These are phyloP conservation scores for Vanderwaltozyma polyspora DNA, from an alignment of 805 yeast genomes.

Conservation along the genomic window DNA sequence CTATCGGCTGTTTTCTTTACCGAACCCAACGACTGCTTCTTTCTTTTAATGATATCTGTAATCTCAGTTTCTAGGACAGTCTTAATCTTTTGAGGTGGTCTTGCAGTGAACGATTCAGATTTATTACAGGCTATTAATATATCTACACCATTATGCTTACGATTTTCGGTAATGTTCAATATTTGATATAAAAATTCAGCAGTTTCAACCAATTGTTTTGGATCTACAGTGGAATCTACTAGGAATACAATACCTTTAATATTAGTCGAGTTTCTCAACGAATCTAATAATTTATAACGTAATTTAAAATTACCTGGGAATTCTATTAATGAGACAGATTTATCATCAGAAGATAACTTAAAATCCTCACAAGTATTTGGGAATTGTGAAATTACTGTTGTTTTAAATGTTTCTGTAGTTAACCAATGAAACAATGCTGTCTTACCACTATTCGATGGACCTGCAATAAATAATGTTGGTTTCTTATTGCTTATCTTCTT, in stretches of 20 bases:
- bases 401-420: conserved; percentile 19
- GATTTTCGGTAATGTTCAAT: conserved; percentile 47
- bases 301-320: conserved; percentile 85
- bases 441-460: conserved; percentile 57
- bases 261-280: conserved; percentile 33
- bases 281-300: conserved; percentile 41
- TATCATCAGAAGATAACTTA: conserved; percentile 12
- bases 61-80: conserved; percentile 54
- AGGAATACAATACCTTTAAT: conserved; percentile 63
- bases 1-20: conserved; percentile 24
- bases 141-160: conserved; percentile 50
- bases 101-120: conserved; percentile 71
- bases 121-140: conserved; percentile 75
- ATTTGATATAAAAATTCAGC: conserved; percentile 51
- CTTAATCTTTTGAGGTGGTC: conserved; percentile 54
- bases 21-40: conserved; percentile 35
- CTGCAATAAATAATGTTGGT: conserved; percentile 54
- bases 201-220: conserved; percentile 37
- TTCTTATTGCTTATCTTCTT: neutral
- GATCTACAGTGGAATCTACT: conserved; percentile 60
- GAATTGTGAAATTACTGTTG: conserved; percentile 43
- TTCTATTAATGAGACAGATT: conserved; percentile 50
- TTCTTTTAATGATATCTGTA: conserved; percentile 37
- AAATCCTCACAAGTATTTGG: conserved; percentile 29
- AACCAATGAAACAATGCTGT: conserved; percentile 31